phyloP scores from a whole-genome alignment of 345 rosid species.

The Hirschfeldia incana region DNA sequence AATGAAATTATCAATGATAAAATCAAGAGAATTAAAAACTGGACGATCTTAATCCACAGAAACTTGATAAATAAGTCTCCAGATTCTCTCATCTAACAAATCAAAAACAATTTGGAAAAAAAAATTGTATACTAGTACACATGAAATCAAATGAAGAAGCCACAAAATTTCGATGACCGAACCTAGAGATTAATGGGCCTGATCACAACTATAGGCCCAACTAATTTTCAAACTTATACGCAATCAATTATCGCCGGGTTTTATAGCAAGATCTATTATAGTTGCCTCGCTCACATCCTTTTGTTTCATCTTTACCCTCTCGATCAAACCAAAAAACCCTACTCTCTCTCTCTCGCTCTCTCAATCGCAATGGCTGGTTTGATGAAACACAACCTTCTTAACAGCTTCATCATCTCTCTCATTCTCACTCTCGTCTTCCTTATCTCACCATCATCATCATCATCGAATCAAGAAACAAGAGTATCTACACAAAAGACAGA shows the following conservation, averaged over 20 bases:
- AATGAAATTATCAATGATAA: background rate
- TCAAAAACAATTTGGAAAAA: background rate
- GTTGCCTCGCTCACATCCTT: background rate
- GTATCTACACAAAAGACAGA: slow-evolving; percentile 18
- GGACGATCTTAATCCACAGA: background rate
- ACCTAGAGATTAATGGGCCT: background rate
- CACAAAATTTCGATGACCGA: no score
- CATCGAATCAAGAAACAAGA: slow-evolving; percentile 16
- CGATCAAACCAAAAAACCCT: background rate
- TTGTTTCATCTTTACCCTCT: background rate
- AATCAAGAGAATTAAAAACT: background rate
- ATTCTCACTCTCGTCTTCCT: slow-evolving; percentile 31
- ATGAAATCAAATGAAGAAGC: no score
- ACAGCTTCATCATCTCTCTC: slow-evolving; percentile 30
- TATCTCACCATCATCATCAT: slow-evolving; percentile 25
- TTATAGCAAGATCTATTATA: background rate
- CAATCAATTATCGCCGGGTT: background rate
- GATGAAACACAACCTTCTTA: slow-evolving; percentile 23
- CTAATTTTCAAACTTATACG: background rate
- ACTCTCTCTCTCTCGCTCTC: background rate
- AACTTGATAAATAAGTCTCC: background rate
- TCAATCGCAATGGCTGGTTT: slow-evolving; percentile 17
- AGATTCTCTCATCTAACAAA: background rate
- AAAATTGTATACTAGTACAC: no score
- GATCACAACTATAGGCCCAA: background rate